A percentile compares a stretch with the other conserved stretches of the same genome.
Evolutionary conservation across 768 basidiomycete species (phyloP).

Genomic region (Obba rivulosa): DNA sequence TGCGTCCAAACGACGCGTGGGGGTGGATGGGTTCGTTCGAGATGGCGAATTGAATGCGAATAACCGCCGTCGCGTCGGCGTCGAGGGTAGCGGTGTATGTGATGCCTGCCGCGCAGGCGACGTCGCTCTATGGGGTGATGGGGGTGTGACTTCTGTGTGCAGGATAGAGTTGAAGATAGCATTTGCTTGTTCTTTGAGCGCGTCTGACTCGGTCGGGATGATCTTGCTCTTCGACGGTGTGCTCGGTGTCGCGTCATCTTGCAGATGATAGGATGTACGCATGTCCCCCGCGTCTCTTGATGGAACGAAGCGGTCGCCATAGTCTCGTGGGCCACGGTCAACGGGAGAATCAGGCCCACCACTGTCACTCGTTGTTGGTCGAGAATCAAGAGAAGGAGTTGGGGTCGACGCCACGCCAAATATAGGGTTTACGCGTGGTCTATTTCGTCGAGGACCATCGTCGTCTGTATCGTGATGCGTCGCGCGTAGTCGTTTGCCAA

Average conservation of each 20-base stretch:
- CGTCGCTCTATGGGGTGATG: constrained; percentile 53
- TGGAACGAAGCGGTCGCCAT: constrained; percentile 61
- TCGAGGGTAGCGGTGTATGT: constrained; percentile 30
- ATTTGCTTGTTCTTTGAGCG: constrained; percentile 73
- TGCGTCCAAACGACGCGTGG: constrained; percentile 64
- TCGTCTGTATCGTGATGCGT: constrained; percentile 60
- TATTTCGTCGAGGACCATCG: constrained; percentile 44
- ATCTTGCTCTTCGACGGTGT: constrained; percentile 36
- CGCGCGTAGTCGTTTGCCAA: constrained; percentile 77
- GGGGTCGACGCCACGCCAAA: constrained; percentile 45
- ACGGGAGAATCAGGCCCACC: constrained; percentile 40
- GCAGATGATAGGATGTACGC: constrained; percentile 56
- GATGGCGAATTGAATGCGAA: constrained; percentile 66
- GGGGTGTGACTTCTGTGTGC: constrained; percentile 73
- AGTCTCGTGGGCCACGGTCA: constrained; percentile 24
- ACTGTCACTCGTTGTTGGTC: constrained; percentile 50
- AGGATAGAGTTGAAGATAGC: constrained; percentile 73
- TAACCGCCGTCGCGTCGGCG: constrained; percentile 50
- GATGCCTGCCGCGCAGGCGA: constrained; percentile 42
- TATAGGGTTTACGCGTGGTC: constrained; percentile 47
- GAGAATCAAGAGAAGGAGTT: constrained; percentile 53
- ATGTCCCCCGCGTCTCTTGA: constrained; percentile 54
- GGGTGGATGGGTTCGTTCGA: constrained; percentile 44
- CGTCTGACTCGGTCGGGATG: constrained; percentile 39
- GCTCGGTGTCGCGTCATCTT: constrained; percentile 38